Conservation (phyloP, 2,329 filamentous ascomycete genomes). For the Microcyclosporella mali region DNA sequence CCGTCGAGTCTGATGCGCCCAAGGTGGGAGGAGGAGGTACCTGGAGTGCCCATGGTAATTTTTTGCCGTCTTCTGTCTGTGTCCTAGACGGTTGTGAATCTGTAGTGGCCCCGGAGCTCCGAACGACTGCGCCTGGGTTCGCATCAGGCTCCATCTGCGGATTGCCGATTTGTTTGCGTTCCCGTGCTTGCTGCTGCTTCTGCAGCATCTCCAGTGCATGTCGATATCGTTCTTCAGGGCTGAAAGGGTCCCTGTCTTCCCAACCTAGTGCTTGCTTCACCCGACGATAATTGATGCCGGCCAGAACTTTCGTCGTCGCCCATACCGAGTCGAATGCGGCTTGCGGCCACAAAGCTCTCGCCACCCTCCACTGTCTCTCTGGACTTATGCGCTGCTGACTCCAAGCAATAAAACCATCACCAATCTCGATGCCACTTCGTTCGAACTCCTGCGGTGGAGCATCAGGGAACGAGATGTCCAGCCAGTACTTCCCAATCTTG, state of each 20-base stretch:
- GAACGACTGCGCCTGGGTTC: constrained; percentile 10
- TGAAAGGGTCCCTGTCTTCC: constrained; percentile 28
- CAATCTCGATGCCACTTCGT: constrained; percentile 40
- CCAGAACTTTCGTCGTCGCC: constrained; percentile 31
- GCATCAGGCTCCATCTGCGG: constrained; percentile 20
- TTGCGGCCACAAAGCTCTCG: constrained; percentile 34
- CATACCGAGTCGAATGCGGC: constrained; percentile 33
- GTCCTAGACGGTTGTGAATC: constrained; percentile 2
- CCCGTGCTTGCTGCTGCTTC: constrained; percentile 22
- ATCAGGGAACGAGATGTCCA: constrained; percentile 45
- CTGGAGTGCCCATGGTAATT: constrained; percentile 21
- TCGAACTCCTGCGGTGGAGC: constrained; percentile 46
- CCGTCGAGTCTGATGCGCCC: constrained; percentile 12
- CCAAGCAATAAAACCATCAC: constrained; percentile 37
- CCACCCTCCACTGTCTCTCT: constrained; percentile 37
- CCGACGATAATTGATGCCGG: constrained; percentile 31
- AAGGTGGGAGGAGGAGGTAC: constrained; percentile 18
- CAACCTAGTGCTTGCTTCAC: constrained; percentile 34
- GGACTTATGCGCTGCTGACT: constrained; percentile 34
- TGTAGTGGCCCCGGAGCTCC: constrained; percentile 2
- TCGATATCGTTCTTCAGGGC: constrained; percentile 28
- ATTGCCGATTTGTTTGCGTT: constrained; percentile 16
- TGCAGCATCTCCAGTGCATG: constrained; percentile 25
- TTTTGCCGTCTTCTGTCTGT: constrained; percentile 10
- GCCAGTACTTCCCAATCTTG: constrained; percentile 40